These are phyloP conservation scores for Nicotiana paniculata DNA, from an alignment of 257 asterid genomes.

Conservation along the genomic window DNA sequence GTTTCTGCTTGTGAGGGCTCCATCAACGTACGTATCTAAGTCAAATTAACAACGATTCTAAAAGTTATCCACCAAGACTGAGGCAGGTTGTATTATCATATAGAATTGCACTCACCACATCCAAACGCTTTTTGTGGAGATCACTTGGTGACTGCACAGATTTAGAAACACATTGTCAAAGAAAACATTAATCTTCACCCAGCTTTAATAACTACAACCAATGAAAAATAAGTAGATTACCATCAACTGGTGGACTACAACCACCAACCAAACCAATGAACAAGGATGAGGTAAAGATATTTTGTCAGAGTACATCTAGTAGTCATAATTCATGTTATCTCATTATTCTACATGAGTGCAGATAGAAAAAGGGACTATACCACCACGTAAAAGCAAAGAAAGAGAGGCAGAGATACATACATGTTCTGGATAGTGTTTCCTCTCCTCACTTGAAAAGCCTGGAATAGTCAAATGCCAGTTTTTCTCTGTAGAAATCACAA, in stretches of 20 bases:
- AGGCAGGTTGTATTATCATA: background rate
- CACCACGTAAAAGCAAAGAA: background rate
- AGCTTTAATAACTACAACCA: background rate
- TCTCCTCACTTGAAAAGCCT: conserved; percentile 80
- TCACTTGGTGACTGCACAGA: conserved; percentile 64
- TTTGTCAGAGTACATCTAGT: background rate
- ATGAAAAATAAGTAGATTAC: background rate
- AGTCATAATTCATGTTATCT: background rate
- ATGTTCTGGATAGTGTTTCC: conserved; percentile 33
- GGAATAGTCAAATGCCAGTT: conserved; percentile 78
- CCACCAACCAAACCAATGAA: conserved; percentile 1
- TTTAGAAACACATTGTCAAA: conserved; percentile 21
- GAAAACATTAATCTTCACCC: background rate
- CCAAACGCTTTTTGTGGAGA: conserved; percentile 75
- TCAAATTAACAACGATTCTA: conserved; percentile 11
- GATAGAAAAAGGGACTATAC: conserved; percentile 1
- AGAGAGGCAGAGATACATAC: conserved; percentile 42
- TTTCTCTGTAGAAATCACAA: conserved; percentile 62
- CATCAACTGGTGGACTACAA: background rate
- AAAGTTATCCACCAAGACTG: background rate
- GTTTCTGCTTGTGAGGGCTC: conserved; percentile 54
- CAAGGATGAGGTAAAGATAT: background rate
- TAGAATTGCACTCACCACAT: conserved; percentile 47
- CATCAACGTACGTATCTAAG: conserved; percentile 53
- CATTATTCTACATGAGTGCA: background rate